Percentiles rank a stretch among this genome's conserved stretches.
Evolutionary conservation across 495 filamentous ascomycete species (phyloP).

Genomic region (Xylaria venustula): DNA sequence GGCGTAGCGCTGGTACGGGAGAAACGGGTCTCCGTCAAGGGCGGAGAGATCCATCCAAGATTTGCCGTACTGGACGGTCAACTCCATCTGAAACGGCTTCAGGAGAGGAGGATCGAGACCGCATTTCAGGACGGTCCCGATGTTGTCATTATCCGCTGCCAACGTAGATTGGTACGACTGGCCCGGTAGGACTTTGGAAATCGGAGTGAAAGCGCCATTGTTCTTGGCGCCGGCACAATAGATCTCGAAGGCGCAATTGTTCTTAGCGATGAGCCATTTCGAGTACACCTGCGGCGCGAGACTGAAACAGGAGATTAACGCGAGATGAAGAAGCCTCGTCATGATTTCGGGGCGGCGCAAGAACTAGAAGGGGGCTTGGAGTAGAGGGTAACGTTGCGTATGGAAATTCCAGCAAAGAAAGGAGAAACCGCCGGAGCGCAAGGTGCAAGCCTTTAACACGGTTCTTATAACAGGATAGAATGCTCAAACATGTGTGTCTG

Average conservation of each 20-base stretch:
- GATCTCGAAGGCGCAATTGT: slow-evolving; percentile 16
- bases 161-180: slow-evolving; percentile 12
- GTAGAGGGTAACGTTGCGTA: too few species aligned
- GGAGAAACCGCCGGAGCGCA: too few species aligned
- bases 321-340: too few species aligned
- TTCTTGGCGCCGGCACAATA: slow-evolving; percentile 22
- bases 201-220: slow-evolving; percentile 14
- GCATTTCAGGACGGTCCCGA: slow-evolving; percentile 22
- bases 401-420: too few species aligned
- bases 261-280: too few species aligned
- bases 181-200: background rate
- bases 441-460: too few species aligned
- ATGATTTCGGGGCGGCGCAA: too few species aligned
- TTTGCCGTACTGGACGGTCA: slow-evolving; percentile 10
- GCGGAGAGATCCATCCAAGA: slow-evolving; percentile 21
- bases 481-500: too few species aligned
- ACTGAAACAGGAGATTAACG: too few species aligned
- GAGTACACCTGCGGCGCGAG: too few species aligned
- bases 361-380: too few species aligned
- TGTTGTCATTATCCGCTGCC: slow-evolving; percentile 15
- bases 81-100: slow-evolving; percentile 20
- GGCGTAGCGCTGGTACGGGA: slow-evolving; percentile 12
- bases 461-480: too few species aligned
- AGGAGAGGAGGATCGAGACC: background rate
- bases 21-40: slow-evolving; percentile 18